These are phyloP conservation scores for Penicillium sp. DNA, from an alignment of 2,329 filamentous ascomycete species.

Conservation along the genomic window DNA sequence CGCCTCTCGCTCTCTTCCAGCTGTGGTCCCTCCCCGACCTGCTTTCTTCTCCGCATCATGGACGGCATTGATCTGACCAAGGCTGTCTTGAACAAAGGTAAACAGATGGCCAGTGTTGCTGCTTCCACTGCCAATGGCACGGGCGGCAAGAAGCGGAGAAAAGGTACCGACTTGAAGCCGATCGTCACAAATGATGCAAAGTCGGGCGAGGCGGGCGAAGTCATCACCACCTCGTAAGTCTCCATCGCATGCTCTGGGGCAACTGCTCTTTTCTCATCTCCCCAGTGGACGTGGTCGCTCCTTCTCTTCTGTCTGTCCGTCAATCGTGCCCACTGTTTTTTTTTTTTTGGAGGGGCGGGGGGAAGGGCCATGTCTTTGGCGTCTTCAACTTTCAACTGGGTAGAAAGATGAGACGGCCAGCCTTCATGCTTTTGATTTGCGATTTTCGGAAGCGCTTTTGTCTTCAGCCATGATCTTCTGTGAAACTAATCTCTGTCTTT, in stretches of 20 bases:
- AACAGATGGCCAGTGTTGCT: constrained; percentile 52
- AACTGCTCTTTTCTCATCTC: too few species aligned
- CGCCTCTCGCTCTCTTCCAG: constrained; percentile 22
- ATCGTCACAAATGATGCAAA: constrained; percentile 59
- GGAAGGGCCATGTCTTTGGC: too few species aligned
- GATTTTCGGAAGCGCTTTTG: too few species aligned
- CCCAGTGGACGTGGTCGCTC: too few species aligned
- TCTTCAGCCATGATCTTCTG: background rate
- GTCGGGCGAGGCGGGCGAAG: constrained; percentile 38
- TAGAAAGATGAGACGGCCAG: too few species aligned
- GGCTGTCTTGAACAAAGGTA: constrained; percentile 60
- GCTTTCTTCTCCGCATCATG: constrained; percentile 42
- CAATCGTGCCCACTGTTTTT: constrained; percentile 32
- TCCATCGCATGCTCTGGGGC: constrained; percentile 5
- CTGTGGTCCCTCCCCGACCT: constrained; percentile 10
- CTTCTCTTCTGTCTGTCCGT: too few species aligned
- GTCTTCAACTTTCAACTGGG: too few species aligned
- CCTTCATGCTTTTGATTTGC: too few species aligned
- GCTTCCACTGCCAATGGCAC: constrained; percentile 48
- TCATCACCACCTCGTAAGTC: constrained; percentile 23
- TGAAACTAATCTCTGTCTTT: background rate
- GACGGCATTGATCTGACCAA: constrained; percentile 60
- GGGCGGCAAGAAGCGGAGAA: constrained; percentile 59
- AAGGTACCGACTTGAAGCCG: constrained; percentile 58
- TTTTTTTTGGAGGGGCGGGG: background rate